phyloP scores from a whole-genome alignment of 495 filamentous ascomycete species.

The Aspergillus kassunensis region DNA sequence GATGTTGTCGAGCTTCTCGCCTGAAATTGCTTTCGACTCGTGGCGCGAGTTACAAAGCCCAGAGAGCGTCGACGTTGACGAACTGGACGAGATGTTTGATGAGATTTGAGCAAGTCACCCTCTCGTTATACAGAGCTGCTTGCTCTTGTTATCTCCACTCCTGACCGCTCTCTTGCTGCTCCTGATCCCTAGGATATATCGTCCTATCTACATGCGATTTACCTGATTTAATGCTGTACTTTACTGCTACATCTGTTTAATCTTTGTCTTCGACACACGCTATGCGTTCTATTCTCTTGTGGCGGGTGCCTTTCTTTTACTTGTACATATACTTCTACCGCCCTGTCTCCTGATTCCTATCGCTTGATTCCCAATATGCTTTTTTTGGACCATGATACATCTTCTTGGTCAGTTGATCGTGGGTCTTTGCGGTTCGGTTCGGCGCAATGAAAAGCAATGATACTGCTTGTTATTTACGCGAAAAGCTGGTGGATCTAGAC shows the following conservation, averaged over 20 bases:
- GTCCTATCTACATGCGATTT: background rate
- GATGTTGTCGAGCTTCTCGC: constrained; percentile 41
- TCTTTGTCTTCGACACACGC: constrained; percentile 13
- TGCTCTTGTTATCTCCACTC: constrained; percentile 15
- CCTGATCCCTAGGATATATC: background rate
- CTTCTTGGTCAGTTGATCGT: constrained; percentile 5
- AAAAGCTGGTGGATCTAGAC: constrained; percentile 1
- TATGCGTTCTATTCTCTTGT: constrained; percentile 11
- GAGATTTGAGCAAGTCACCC: constrained; percentile 33
- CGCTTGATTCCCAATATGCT: constrained; percentile 18
- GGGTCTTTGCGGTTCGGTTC: background rate
- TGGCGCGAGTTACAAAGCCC: constrained; percentile 71
- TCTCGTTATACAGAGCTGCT: background rate
- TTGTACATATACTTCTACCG: constrained; percentile 35
- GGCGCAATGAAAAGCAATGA: constrained; percentile 10
- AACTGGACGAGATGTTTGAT: constrained; percentile 82
- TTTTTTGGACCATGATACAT: constrained; percentile 14
- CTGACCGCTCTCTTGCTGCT: constrained; percentile 1
- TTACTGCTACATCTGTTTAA: constrained; percentile 29
- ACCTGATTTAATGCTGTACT: constrained; percentile 13
- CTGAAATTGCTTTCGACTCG: constrained; percentile 37
- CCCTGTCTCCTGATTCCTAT: constrained; percentile 16
- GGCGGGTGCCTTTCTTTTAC: constrained; percentile 22
- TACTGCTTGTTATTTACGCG: constrained; percentile 3
- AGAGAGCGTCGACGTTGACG: constrained; percentile 85